Conservation (phyloP, 2,329 filamentous ascomycete species). For the Akanthomyces muscarius region DNA sequence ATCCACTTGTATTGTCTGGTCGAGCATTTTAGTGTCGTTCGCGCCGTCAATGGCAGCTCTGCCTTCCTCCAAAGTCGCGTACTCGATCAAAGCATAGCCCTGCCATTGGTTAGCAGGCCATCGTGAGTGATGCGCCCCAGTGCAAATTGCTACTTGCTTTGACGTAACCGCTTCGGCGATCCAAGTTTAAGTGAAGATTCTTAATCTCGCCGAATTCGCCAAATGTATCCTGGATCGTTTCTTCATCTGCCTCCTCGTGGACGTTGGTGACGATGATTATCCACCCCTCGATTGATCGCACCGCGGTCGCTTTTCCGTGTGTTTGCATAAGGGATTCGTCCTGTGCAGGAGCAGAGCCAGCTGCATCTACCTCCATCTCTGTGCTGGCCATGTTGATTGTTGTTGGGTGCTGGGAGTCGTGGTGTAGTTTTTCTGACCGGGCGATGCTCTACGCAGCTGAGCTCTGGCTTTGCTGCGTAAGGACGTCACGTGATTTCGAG, state of each 20-base stretch:
- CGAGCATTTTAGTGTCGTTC: constrained; percentile 72
- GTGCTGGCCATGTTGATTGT: constrained; percentile 45
- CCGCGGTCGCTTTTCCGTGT: constrained; percentile 68
- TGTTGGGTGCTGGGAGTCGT: background rate
- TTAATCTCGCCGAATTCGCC: constrained; percentile 83
- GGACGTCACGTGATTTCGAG: background rate
- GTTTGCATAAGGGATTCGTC: constrained; percentile 67
- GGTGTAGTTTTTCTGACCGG: background rate
- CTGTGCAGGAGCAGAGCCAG: constrained; percentile 37
- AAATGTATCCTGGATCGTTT: constrained; percentile 76
- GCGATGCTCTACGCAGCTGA: background rate
- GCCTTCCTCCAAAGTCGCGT: constrained; percentile 72
- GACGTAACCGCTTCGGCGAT: constrained; percentile 78
- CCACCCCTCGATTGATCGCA: constrained; percentile 86
- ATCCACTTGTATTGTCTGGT: constrained; percentile 77
- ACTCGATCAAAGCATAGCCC: constrained; percentile 85
- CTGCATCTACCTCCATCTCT: constrained; percentile 56
- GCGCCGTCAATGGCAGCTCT: constrained; percentile 77
- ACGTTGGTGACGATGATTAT: constrained; percentile 84
- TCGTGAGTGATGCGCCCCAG: background rate
- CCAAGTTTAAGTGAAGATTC: constrained; percentile 79
- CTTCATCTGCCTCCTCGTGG: constrained; percentile 82
- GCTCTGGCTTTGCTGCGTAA: background rate
- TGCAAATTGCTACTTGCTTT: constrained; percentile 52
- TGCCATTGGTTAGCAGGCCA: constrained; percentile 30